Evolutionary conservation across 805 yeast genomes (phyloP).

Genomic region (Yarrowia sp.): DNA sequence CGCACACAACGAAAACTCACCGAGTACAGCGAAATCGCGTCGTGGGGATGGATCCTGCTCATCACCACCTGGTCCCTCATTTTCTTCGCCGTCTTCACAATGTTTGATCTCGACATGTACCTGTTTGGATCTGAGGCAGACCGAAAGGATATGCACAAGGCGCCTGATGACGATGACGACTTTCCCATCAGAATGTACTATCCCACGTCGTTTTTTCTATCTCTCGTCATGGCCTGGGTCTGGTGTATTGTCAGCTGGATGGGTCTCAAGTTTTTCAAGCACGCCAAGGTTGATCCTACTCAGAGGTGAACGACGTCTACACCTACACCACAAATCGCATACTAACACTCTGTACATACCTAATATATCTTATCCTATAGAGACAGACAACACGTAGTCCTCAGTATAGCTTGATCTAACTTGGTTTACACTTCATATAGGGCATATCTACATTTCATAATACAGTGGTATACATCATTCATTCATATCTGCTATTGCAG

Average conservation of each 20-base stretch:
- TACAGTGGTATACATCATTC: background rate
- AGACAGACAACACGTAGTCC: no score
- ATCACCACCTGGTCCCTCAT: constrained; percentile 28
- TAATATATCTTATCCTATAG: background rate
- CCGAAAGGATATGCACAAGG: constrained; percentile 29
- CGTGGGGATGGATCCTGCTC: constrained; percentile 27
- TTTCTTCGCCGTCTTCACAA: constrained; percentile 23
- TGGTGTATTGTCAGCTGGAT: constrained; percentile 79
- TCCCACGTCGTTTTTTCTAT: constrained; percentile 38
- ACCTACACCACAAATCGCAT: background rate
- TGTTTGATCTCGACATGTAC: constrained; percentile 23
- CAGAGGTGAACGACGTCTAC: background rate
- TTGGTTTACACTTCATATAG: no score
- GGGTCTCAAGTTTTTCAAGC: constrained; percentile 76
- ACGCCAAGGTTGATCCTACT: constrained; percentile 57
- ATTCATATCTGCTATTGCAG: background rate
- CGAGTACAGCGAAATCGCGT: constrained; percentile 12
- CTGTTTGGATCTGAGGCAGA: background rate
- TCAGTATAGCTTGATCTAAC: no score
- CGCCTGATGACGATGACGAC: constrained; percentile 36
- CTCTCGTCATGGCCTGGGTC: constrained; percentile 49
- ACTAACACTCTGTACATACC: constrained; percentile 15
- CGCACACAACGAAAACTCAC: constrained; percentile 11
- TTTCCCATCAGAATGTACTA: constrained; percentile 45
- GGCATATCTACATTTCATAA: background rate